Evolutionary conservation across 306 rosid species (phyloP).

Genomic region (Senna siamea): DNA sequence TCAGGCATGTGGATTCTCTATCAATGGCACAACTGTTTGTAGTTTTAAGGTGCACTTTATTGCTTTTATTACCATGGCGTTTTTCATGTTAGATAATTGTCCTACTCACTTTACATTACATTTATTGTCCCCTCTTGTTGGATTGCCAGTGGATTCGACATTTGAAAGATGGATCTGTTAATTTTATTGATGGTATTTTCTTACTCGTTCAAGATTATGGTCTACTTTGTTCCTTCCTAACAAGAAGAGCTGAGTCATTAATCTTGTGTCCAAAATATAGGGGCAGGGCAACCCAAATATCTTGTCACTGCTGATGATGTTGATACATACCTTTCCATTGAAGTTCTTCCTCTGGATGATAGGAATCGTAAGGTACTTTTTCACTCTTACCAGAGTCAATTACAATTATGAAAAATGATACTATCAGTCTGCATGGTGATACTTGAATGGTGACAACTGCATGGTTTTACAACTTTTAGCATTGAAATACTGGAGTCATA

Average conservation of each 20-base stretch:
- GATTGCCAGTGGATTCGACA: constrained; percentile 86
- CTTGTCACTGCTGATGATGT: constrained; percentile 94
- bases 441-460: neutral
- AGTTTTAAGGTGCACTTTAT: constrained; percentile 82
- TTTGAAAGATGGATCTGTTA: constrained; percentile 87
- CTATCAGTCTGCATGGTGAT: constrained; percentile 1
- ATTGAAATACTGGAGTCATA: neutral
- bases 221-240: constrained; percentile 24
- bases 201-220: constrained; percentile 24
- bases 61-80: constrained; percentile 20
- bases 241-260: too few species aligned
- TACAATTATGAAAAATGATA: constrained; percentile 13
- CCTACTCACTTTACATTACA: constrained; percentile 30
- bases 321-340: constrained; percentile 81
- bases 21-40: constrained; percentile 87
- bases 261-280: constrained; percentile 47
- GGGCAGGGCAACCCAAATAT: constrained; percentile 94
- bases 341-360: constrained; percentile 91
- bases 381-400: constrained; percentile 15
- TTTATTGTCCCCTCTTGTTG: constrained; percentile 42
- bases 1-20: constrained; percentile 83
- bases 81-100: constrained; percentile 24
- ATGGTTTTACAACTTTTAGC: neutral
- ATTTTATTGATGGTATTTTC: constrained; percentile 78
- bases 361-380: constrained; percentile 86